phyloP scores from a whole-genome alignment of 495 filamentous ascomycete species.

The Penicilliopsis zonata region DNA sequence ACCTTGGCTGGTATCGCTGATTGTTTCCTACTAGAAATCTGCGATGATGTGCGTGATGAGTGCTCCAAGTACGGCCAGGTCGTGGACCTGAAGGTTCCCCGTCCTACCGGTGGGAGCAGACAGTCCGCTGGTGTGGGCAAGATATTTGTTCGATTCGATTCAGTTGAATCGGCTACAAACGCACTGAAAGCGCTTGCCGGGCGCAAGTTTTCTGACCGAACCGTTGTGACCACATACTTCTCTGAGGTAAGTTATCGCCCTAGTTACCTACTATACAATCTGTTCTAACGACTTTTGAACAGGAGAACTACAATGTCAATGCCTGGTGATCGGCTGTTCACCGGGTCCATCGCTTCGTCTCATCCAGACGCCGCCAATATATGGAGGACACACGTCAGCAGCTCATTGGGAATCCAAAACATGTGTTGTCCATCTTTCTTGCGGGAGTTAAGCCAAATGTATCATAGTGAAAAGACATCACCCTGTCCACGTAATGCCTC shows the following conservation, averaged over 20 bases:
- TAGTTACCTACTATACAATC: not conserved
- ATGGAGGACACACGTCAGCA: not conserved
- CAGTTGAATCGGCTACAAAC: conserved; percentile 62
- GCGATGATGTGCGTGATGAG: conserved; percentile 83
- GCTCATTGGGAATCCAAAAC: too few relatives aligned
- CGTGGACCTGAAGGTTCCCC: conserved; percentile 77
- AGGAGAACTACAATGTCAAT: conserved; percentile 71
- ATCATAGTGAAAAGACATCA: not conserved
- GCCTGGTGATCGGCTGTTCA: conserved; percentile 45
- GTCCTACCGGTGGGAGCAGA: conserved; percentile 68
- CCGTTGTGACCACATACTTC: conserved; percentile 93
- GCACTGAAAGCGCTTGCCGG: conserved; percentile 81
- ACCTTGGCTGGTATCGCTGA: not conserved
- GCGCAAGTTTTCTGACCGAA: conserved; percentile 88
- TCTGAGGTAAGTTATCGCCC: conserved; percentile 53
- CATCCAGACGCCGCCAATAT: not conserved
- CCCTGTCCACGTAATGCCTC: too few relatives aligned
- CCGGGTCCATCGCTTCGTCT: not conserved
- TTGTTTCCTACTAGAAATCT: conserved; percentile 58
- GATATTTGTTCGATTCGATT: conserved; percentile 91
- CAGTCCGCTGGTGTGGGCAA: conserved; percentile 88
- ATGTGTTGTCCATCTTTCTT: not conserved
- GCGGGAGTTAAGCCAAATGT: not conserved
- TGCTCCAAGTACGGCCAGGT: conserved; percentile 82
- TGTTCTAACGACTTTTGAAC: conserved; percentile 6